Evolutionary conservation across 2,329 filamentous ascomycete species (phyloP).

Genomic region (Dissoconium aciculare): DNA sequence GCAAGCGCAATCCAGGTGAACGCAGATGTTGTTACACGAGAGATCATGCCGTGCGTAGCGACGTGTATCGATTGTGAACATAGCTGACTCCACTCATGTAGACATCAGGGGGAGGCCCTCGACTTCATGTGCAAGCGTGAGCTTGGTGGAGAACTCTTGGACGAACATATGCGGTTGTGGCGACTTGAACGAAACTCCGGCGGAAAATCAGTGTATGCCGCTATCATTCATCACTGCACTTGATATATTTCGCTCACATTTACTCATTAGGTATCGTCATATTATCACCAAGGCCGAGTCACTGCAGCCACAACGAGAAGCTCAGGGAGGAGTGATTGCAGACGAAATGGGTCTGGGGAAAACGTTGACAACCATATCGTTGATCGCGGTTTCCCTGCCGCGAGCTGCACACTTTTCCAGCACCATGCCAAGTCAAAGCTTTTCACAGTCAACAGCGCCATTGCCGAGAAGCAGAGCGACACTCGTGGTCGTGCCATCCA

Average conservation of each 20-base stretch:
- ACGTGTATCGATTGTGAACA: too few relatives aligned
- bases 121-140: neutral
- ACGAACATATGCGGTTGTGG: neutral
- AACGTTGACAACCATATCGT: conserved; percentile 3
- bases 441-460: neutral
- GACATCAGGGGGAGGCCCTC: neutral
- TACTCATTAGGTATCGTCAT: conserved; percentile 4
- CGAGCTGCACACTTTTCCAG: conserved; percentile 1
- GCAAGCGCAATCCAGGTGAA: conserved; percentile 1
- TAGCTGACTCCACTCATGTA: too few relatives aligned
- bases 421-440: neutral
- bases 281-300: conserved; percentile 2
- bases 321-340: conserved; percentile 1
- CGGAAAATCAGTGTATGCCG: conserved; percentile 1
- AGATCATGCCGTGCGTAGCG: conserved; percentile 2
- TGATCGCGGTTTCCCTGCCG: conserved; percentile 1
- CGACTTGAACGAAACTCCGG: conserved; percentile 1
- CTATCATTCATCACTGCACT: neutral
- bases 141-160: neutral
- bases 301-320: conserved; percentile 2
- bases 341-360: conserved; percentile 4
- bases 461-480: conserved; percentile 3
- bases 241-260: neutral
- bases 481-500: conserved; percentile 4
- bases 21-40: neutral